These are phyloP conservation scores for Sisymbrium altissimum DNA, from an alignment of 345 rosid species.

Conservation along the genomic window DNA sequence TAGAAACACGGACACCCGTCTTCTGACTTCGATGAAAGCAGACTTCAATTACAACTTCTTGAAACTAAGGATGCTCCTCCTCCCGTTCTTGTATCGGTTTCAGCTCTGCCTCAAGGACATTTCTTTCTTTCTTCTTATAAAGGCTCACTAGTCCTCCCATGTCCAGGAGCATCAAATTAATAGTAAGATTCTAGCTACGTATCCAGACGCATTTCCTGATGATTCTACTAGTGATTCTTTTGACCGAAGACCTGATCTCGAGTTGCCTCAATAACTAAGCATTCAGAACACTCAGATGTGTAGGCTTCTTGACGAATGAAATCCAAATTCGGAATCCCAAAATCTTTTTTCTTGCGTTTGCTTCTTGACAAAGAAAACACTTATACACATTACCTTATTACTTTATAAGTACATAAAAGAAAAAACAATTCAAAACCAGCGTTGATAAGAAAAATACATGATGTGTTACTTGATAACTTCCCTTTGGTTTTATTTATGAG, in stretches of 20 bases:
- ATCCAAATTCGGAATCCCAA: not conserved
- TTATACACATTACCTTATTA: not conserved
- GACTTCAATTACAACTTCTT: slow-evolving; percentile 89
- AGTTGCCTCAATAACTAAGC: slow-evolving; percentile 42
- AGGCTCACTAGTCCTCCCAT: not conserved
- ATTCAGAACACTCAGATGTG: not conserved
- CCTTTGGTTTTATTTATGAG: too few species aligned
- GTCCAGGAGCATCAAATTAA: slow-evolving; percentile 72
- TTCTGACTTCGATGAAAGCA: slow-evolving; percentile 70
- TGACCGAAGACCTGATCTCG: slow-evolving; percentile 81
- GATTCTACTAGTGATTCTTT: slow-evolving; percentile 57
- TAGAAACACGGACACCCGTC: slow-evolving; percentile 59
- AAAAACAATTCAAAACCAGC: not conserved
- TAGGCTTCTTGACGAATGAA: not conserved
- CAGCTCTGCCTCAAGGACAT: not conserved
- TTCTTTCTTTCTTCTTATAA: not conserved
- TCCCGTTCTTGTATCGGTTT: not conserved
- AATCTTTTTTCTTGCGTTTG: not conserved
- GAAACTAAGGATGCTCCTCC: slow-evolving; percentile 56
- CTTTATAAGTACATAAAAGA: not conserved
- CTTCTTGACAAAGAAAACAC: not conserved
- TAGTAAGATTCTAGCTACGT: slow-evolving; percentile 59
- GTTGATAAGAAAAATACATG: too few species aligned
- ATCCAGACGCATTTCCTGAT: slow-evolving; percentile 92
- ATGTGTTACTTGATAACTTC: too few species aligned